Evolutionary conservation across 768 basidiomycete genomes (phyloP), one percentile per base, ranked within the genome.

Genomic region (Thelephora aurantiotincta): DNA sequence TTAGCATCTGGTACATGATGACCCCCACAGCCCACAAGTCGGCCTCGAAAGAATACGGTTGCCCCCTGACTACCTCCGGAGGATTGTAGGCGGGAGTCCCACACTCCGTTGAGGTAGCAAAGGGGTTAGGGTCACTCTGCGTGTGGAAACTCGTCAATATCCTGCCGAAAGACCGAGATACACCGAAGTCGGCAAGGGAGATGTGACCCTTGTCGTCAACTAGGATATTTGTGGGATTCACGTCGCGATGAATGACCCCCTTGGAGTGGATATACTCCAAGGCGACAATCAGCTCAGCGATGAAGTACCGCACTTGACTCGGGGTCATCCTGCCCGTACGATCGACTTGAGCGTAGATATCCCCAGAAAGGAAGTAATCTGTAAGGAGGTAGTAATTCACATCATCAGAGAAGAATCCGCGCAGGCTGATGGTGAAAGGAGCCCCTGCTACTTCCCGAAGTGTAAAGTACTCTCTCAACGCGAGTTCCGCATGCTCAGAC

Each of bases 1-100:
- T 49, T 6, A 58, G 13, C 51, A 60, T 55, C 35, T 48, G 45
- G 41, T 52, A 57, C 33, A 60, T 22, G 57, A 71, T 66, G 51
- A 72, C 68, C 11, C 69, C 70, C 26, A 68, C 60, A 6, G 65
- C 65, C 71, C 71, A 73, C 20, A 69, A 62, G 50, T 73, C 71
- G 11, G 63, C 68, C 49, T 61, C 63, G 33, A 68, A 67, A 19
- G 67, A 67, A 54, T 71, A 71, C 49, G 65, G 63, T 50, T 68
- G 64, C 45, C 63, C 57, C 46, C 63, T 64, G 43, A 66, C 66
- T 6, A 72, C 64, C 52, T 72, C 70, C 5, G 70, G 70, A 12
- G 70, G 65, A 63, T 68, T 66, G 64, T 68, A 72, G 50, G 68
- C 68, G 7, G 68, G 68, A 37, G 69, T 71, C 34, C 70, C 68